phyloP scores from a whole-genome alignment of 1,139 yeast genomes.

The Debaryomyces sp. region DNA sequence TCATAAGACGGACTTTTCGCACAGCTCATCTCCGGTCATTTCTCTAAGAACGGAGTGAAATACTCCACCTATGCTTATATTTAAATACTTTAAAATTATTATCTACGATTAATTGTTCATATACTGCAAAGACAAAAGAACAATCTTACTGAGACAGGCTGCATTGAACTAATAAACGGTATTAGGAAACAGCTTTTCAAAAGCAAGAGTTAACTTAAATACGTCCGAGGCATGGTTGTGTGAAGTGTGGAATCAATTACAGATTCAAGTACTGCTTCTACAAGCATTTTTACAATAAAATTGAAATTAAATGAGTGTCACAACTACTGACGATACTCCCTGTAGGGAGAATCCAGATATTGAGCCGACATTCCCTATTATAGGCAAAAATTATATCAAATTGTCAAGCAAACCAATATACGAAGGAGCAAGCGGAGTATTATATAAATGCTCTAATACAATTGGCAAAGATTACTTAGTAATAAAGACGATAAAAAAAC shows the following conservation, averaged over 20 bases:
- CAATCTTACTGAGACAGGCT: not conserved
- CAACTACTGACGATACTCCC: not conserved
- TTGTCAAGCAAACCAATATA: slow-evolving; percentile 33
- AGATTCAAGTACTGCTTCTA: not conserved
- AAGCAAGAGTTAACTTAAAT: not conserved
- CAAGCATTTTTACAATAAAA: not conserved
- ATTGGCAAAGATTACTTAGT: slow-evolving; percentile 23
- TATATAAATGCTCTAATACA: slow-evolving; percentile 34
- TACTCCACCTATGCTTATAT: not conserved
- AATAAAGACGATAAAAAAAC: slow-evolving; percentile 35
- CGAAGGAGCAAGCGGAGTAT: slow-evolving; percentile 50
- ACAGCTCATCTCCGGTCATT: not conserved
- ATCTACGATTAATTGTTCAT: not conserved
- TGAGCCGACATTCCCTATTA: not conserved
- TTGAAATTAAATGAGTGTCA: not conserved
- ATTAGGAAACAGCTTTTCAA: not conserved
- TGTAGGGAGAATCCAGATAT: not conserved
- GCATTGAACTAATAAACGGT: not conserved
- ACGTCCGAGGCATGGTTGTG: not conserved
- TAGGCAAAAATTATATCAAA: slow-evolving; percentile 23
- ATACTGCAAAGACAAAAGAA: not conserved
- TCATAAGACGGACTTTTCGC: slow-evolving; percentile 1
- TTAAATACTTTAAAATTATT: not conserved
- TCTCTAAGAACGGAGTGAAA: not conserved
- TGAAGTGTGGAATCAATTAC: not conserved